A percentile compares a stretch with the other conserved stretches of the same genome.
Evolutionary conservation across 306 rosid genomes (phyloP).

Genomic region (Parietaria judaica): DNA sequence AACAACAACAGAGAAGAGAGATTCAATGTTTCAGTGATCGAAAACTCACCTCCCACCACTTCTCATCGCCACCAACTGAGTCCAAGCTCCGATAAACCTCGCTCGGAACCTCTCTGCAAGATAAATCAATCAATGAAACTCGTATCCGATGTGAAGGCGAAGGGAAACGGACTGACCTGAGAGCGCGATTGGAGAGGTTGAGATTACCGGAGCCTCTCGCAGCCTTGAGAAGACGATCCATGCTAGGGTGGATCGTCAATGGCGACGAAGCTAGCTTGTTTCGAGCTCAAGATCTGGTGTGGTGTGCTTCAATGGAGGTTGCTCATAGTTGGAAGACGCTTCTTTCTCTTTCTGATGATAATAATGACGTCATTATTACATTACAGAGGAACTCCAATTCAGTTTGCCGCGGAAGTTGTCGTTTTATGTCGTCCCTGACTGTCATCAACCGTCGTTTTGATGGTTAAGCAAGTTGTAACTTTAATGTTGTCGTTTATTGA

Average conservation of each 20-base stretch:
- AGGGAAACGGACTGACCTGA: conserved; percentile 31
- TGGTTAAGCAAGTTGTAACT: too few relatives aligned
- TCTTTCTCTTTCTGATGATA: background rate
- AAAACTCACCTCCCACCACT: conserved; percentile 86
- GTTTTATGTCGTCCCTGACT: too few relatives aligned
- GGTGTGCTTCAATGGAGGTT: background rate
- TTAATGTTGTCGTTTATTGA: too few relatives aligned
- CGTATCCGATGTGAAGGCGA: background rate
- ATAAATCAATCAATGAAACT: background rate
- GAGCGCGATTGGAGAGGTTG: conserved; percentile 90
- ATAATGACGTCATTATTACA: background rate
- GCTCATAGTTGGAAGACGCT: background rate
- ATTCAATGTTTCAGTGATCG: background rate
- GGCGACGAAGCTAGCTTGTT: background rate
- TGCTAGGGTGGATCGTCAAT: conserved; percentile 6
- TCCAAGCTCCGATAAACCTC: conserved; percentile 70
- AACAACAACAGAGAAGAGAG: background rate
- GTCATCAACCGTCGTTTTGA: too few relatives aligned
- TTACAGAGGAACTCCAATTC: too few relatives aligned
- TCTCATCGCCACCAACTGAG: conserved; percentile 55
- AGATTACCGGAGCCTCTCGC: conserved; percentile 92
- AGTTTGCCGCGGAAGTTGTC: too few relatives aligned
- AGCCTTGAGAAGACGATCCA: conserved; percentile 82
- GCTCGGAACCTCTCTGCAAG: conserved; percentile 58
- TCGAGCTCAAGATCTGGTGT: conserved; percentile 1